Percentiles rank a stretch among this genome's conserved stretches.
Conservation (phyloP, 768 basidiomycete genomes). For the Galerina marginata region DNA sequence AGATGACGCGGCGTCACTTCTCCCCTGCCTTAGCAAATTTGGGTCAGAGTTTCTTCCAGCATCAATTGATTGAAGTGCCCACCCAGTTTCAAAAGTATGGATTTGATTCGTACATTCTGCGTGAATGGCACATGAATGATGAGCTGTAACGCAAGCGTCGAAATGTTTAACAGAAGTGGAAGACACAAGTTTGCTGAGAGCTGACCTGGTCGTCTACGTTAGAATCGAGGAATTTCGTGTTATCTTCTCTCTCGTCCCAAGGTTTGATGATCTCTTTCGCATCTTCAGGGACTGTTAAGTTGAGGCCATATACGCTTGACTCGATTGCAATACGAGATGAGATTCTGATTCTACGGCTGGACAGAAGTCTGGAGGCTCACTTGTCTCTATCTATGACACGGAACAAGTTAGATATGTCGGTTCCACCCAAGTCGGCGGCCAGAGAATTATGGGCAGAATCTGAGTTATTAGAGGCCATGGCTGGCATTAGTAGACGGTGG, state of each 20-base stretch:
- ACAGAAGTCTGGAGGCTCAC: conserved; percentile 44
- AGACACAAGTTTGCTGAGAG: not conserved
- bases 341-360: conserved; percentile 17
- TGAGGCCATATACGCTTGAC: conserved; percentile 79
- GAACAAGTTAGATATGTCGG: conserved; percentile 61
- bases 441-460: conserved; percentile 44
- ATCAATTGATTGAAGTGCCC: conserved; percentile 21
- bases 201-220: conserved; percentile 86
- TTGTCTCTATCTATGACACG: conserved; percentile 68
- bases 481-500: not conserved
- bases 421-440: conserved; percentile 48
- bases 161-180: not conserved
- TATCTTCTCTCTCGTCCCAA: conserved; percentile 80
- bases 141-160: conserved; percentile 49
- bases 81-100: conserved; percentile 81
- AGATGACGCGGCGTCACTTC: conserved; percentile 78
- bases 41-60: not conserved
- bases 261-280: conserved; percentile 80
- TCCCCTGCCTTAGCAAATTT: conserved; percentile 61
- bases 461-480: conserved; percentile 26
- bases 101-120: conserved; percentile 76
- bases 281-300: conserved; percentile 80
- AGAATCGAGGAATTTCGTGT: conserved; percentile 69
- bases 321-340: conserved; percentile 31
- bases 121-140: conserved; percentile 84